Percentiles rank a stretch among this genome's conserved stretches.
Evolutionary conservation across 371 early-diverging fungal genomes (phyloP).

Genomic region (Lichtheimia ornata): DNA sequence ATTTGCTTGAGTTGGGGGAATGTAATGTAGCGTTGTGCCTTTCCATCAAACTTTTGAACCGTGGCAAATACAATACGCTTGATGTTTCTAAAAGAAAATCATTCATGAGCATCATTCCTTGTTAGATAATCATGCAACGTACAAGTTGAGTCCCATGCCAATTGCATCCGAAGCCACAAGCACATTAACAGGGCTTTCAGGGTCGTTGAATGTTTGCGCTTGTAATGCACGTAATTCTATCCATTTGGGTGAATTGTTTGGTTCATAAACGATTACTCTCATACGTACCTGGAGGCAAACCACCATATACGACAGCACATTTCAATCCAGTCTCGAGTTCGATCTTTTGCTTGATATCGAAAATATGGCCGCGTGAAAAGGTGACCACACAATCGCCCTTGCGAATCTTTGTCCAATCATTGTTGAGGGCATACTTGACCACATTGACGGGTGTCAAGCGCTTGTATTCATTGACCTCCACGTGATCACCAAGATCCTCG

Average conservation of each 20-base stretch:
- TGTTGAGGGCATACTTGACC: conserved; percentile 48
- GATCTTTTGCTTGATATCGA: conserved; percentile 72
- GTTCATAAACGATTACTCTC: neutral
- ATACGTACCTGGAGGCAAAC: conserved; percentile 76
- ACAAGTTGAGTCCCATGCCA: conserved; percentile 97
- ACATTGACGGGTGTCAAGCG: conserved; percentile 77
- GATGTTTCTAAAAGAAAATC: conserved; percentile 64
- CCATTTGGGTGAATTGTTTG: neutral
- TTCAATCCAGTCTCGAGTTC: conserved; percentile 73
- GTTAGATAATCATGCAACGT: conserved; percentile 23
- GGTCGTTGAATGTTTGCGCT: conserved; percentile 90
- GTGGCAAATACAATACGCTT: conserved; percentile 83
- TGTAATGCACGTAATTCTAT: conserved; percentile 85
- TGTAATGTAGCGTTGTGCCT: conserved; percentile 44
- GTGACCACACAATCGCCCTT: conserved; percentile 91
- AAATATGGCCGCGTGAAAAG: conserved; percentile 84
- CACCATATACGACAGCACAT: conserved; percentile 94
- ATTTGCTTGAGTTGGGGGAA: conserved; percentile 91
- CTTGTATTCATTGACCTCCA: conserved; percentile 78
- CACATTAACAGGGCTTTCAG: conserved; percentile 76
- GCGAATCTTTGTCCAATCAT: conserved; percentile 57
- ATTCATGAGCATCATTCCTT: neutral
- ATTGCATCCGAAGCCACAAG: conserved; percentile 95
- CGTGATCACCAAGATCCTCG: conserved; percentile 72
- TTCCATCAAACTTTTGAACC: conserved; percentile 81